phyloP scores from a whole-genome alignment of 345 rosid species.

The Murraya paniculata region DNA sequence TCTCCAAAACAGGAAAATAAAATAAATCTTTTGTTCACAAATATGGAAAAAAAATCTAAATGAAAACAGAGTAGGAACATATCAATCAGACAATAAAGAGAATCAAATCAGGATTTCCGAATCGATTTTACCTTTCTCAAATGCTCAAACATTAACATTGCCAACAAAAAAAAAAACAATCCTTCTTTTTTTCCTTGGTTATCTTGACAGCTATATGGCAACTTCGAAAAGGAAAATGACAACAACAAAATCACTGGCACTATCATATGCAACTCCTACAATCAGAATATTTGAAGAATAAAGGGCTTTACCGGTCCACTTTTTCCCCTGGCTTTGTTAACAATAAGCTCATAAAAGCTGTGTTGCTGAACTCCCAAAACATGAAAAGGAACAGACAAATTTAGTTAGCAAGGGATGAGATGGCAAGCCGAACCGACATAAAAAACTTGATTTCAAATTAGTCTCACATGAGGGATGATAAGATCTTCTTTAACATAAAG shows the following conservation, averaged over 20 bases:
- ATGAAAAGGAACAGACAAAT: constrained; percentile 6
- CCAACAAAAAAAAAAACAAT: too few relatives aligned
- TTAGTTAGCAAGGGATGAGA: constrained; percentile 5
- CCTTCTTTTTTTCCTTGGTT: background rate
- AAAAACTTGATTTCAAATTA: background rate
- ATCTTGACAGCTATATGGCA: background rate
- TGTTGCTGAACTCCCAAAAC: constrained; percentile 76
- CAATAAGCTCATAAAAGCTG: constrained; percentile 93
- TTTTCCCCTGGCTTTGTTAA: constrained; percentile 98
- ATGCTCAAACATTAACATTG: constrained; percentile 5
- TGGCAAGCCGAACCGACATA: background rate
- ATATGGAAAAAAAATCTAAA: background rate
- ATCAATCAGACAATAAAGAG: background rate
- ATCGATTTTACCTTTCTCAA: constrained; percentile 2
- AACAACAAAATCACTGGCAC: background rate
- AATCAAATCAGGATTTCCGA: background rate
- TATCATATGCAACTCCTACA: background rate
- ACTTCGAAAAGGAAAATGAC: background rate
- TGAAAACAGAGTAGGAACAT: background rate
- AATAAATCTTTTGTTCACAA: background rate
- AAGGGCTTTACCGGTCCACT: constrained; percentile 88
- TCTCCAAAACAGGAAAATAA: background rate
- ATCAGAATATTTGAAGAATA: background rate
- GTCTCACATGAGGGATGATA: constrained; percentile 93
- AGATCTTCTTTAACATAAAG: constrained; percentile 98